These are phyloP conservation scores for Polyporus tsugae DNA, from an alignment of 1,284 basidiomycete species.

Conservation along the genomic window DNA sequence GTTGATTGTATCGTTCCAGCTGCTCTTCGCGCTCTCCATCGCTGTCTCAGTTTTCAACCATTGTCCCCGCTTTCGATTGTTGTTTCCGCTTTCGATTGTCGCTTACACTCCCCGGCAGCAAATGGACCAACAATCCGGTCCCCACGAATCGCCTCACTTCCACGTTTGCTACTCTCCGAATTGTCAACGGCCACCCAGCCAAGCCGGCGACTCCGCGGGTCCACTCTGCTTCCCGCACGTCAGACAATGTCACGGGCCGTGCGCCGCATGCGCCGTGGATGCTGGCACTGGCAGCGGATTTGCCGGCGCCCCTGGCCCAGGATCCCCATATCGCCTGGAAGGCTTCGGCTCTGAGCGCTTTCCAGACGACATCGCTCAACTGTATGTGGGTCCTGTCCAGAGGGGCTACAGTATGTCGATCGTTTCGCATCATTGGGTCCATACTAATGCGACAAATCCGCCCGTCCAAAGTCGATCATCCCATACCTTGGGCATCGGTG, in stretches of 20 bases:
- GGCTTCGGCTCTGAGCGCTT: not conserved
- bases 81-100: not conserved
- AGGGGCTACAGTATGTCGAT: not conserved
- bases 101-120: not conserved
- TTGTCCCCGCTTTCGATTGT: not conserved
- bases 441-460: not conserved
- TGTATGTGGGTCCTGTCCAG: not conserved
- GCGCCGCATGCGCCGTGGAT: not conserved
- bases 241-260: not conserved
- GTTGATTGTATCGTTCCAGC: not conserved
- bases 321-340: not conserved
- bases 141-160: not conserved
- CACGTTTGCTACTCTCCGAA: not conserved
- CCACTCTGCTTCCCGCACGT: not conserved
- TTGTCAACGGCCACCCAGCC: not conserved
- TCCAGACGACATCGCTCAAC: not conserved
- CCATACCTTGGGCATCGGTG: not conserved
- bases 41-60: not conserved
- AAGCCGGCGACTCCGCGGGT: not conserved
- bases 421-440: not conserved
- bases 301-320: not conserved
- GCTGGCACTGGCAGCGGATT: not conserved
- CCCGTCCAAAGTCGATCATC: not conserved
- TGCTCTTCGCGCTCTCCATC: not conserved
- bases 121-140: not conserved